These are phyloP conservation scores for Cyclostephanos invisitatus DNA, from an alignment of 108 stramenopile species.

Conservation along the genomic window DNA sequence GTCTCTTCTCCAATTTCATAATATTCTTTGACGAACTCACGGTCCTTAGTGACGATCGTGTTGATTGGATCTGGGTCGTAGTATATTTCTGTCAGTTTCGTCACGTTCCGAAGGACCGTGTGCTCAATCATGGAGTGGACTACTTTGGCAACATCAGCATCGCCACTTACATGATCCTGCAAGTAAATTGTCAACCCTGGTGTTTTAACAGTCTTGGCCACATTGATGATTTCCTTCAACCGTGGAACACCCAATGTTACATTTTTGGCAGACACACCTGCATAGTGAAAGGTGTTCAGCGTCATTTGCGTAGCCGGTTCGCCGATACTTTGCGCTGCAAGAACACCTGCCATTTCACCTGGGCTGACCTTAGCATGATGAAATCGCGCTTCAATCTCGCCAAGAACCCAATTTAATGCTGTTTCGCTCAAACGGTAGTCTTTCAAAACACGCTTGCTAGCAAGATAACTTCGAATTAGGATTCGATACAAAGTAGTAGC, in stretches of 20 bases:
- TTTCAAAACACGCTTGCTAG: conserved; percentile 87
- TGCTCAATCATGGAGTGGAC: conserved; percentile 91
- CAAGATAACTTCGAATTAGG: conserved; percentile 85
- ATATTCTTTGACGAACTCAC: conserved; percentile 90
- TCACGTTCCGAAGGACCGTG: conserved; percentile 90
- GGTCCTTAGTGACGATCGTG: conserved; percentile 90
- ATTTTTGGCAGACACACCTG: conserved; percentile 98
- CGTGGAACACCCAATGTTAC: conserved; percentile 98
- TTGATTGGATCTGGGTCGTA: conserved; percentile 96
- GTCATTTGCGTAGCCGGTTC: conserved; percentile 99
- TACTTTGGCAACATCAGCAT: conserved; percentile 80
- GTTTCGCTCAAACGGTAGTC: conserved; percentile 88
- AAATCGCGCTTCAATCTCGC: conserved; percentile 92
- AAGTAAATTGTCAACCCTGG: conserved; percentile 94
- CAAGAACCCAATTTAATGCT: conserved; percentile 90
- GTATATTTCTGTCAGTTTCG: conserved; percentile 91
- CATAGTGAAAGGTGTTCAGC: conserved; percentile 97
- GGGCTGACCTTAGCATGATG: conserved; percentile 88
- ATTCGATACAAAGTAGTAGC: conserved; percentile 93
- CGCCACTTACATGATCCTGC: conserved; percentile 76
- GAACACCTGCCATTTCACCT: conserved; percentile 99
- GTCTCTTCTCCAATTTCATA: conserved; percentile 89
- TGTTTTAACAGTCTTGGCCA: conserved; percentile 96
- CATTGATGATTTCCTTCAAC: conserved; percentile 97
- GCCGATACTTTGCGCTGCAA: conserved; percentile 98